A percentile compares a stretch with the other conserved stretches of the same genome.
phyloP scores from a whole-genome alignment of 208 protist genomes.

The Crithidia sp. region DNA sequence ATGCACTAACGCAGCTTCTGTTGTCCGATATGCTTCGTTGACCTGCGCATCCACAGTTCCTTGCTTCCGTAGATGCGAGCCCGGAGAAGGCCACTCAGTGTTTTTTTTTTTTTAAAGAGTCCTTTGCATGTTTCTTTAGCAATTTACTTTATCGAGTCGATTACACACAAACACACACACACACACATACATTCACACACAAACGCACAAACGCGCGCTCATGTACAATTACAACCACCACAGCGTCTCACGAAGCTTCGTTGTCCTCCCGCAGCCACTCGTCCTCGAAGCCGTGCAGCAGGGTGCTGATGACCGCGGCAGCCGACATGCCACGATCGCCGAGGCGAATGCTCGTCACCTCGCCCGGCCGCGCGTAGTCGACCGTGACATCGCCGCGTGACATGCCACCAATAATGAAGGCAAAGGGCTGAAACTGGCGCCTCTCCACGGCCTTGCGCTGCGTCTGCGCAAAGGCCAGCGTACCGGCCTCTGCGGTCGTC shows the following conservation, averaged over 20 bases:
- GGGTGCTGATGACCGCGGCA: conserved; percentile 67
- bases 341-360: conserved; percentile 72
- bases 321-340: conserved; percentile 85
- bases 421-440: conserved; percentile 76
- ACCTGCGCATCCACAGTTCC: too few species aligned
- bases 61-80: too few species aligned
- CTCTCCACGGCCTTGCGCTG: conserved; percentile 47
- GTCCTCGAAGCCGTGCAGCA: conserved; percentile 87
- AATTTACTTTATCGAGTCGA: too few species aligned
- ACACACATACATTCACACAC: background rate
- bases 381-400: conserved; percentile 80
- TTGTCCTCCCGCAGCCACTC: conserved; percentile 87
- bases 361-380: conserved; percentile 62
- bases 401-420: conserved; percentile 90
- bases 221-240: background rate
- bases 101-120: too few species aligned
- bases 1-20: too few species aligned
- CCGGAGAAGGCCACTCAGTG: too few species aligned
- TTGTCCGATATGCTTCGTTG: too few species aligned
- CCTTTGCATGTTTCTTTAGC: too few species aligned
- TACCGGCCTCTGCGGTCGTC: conserved; percentile 36
- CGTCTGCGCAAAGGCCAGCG: conserved; percentile 41
- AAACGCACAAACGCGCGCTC: background rate
- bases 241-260: conserved; percentile 31
- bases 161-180: background rate